These are phyloP conservation scores for Dryas octopetala DNA, from an alignment of 306 rosid species.

Conservation along the genomic window DNA sequence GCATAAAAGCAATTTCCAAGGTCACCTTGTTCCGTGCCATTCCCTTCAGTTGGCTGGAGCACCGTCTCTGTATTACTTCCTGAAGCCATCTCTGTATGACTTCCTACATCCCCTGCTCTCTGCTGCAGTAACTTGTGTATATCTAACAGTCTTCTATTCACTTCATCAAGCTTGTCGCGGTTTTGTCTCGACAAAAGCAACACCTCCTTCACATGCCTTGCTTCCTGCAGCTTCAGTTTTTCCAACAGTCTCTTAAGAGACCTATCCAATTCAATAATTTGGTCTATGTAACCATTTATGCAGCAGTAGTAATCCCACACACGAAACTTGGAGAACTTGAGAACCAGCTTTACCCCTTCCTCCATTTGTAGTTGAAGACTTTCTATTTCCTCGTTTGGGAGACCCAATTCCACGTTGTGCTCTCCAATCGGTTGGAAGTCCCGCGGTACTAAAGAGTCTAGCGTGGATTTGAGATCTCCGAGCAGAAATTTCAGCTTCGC, in stretches of 20 bases:
- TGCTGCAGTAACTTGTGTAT: no score
- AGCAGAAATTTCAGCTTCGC: not conserved
- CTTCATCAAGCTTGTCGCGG: no score
- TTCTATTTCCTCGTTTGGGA: not conserved
- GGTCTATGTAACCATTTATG: not conserved
- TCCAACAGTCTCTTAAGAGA: not conserved
- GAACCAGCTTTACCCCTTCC: not conserved
- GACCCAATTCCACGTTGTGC: not conserved
- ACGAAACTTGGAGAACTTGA: not conserved
- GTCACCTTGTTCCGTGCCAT: no score
- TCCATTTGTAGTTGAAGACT: not conserved
- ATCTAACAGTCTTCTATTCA: no score
- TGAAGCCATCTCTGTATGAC: no score
- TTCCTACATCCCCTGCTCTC: no score
- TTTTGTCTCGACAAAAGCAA: no score
- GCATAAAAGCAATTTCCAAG: no score
- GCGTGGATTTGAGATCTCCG: conserved; percentile 1
- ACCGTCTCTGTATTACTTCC: no score
- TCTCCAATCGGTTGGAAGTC: not conserved
- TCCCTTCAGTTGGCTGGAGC: no score
- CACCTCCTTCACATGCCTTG: no score
- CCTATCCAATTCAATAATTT: not conserved
- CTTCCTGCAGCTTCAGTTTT: not conserved
- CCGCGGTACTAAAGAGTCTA: not conserved
- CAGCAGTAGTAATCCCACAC: not conserved